Evolutionary conservation across 306 rosid genomes (phyloP), one percentile per base, ranked within the genome.

Genomic region (Heteromeles arbutifolia): DNA sequence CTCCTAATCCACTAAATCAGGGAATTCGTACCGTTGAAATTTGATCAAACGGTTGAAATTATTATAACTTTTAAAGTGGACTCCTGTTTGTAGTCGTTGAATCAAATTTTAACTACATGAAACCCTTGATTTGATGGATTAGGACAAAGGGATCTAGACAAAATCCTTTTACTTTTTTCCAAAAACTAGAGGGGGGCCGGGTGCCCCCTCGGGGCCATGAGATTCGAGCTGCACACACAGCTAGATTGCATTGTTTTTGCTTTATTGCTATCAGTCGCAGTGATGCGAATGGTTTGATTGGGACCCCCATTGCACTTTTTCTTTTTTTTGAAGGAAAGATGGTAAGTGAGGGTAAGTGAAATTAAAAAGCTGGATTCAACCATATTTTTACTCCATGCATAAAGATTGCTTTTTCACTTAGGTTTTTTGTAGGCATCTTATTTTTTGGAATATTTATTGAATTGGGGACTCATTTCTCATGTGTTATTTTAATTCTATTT

Each of bases 31-130:
- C 0, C 0, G 2, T 34, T 34, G 0, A 34, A 34, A 34, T 34
- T 34, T 34, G 0, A 34, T 34, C 2, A 0, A 6, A 34, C 39
- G 2, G 8, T 1, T 34, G 2, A 34, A 34, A 6, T 34, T 34
- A 32, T 32, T 32, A 32, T 1, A 32, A 1, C 37, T 32, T 32
- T 32, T 32, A 6, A 32, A 32, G 0, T 6, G 0, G 0, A 32
- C 1, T 0, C 7, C 1, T 32, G 1, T 6, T 32, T 32, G 0
- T 32, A 32, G 1, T 1, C 8, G 0, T 6, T 32, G 0, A 0
- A 32, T 32, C 2, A 34, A 34, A 34, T 34, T 34, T 6, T 0
- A 34, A 6, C 8, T 0, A 1, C 2, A 34, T 8, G 0, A 34
- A 34, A 6, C 0, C 1, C 0, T 1, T 34, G 5, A 6, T 34